Conservation (phyloP, 2,329 filamentous ascomycete species). For the Talaromyces sp. region DNA sequence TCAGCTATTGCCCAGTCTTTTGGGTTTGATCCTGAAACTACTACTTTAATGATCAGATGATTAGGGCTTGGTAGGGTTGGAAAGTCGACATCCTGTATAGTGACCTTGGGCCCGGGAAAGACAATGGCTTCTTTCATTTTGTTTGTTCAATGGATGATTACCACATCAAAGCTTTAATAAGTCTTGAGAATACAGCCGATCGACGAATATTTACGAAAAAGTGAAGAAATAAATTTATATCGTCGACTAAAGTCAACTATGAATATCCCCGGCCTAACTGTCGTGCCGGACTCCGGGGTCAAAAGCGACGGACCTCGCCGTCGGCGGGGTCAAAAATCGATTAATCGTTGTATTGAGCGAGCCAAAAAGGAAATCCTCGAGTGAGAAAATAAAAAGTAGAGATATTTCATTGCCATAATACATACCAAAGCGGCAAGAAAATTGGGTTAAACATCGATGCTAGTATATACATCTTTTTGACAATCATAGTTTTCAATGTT, state of each 20-base stretch:
- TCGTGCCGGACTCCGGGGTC: not conserved
- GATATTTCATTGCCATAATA: no score
- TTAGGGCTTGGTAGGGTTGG: not conserved
- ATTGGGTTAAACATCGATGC: no score
- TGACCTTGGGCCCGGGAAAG: not conserved
- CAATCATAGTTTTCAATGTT: no score
- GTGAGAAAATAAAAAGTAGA: no score
- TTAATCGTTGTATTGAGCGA: not conserved
- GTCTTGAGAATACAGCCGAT: not conserved
- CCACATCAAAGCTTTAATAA: not conserved
- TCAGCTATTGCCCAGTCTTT: not conserved
- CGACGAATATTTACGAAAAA: not conserved
- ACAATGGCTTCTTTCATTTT: not conserved
- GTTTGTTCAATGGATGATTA: not conserved
- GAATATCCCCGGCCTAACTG: no score
- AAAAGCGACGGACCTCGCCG: not conserved
- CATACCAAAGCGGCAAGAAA: no score
- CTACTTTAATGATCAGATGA: not conserved
- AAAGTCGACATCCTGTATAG: not conserved
- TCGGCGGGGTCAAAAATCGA: not conserved
- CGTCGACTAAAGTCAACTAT: not conserved
- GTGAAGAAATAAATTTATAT: not conserved
- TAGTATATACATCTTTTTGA: no score
- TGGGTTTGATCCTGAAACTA: not conserved
- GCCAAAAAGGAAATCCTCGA: not conserved